These are phyloP conservation scores for Rhizopogon salebrosus DNA, from an alignment of 768 basidiomycete genomes.

Conservation along the genomic window DNA sequence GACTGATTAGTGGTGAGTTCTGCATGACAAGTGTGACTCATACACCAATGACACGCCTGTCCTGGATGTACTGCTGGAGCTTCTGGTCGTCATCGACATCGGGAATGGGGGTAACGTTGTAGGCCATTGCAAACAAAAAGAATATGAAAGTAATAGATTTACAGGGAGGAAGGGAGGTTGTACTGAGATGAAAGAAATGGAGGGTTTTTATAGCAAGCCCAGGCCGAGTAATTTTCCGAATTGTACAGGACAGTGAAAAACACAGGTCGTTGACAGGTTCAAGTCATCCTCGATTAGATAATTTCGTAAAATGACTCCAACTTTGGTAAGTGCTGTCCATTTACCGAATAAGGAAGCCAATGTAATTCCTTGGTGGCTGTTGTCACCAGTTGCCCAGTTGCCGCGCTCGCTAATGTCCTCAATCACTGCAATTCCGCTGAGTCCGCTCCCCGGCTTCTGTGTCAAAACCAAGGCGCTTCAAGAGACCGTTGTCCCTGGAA, in stretches of 20 bases:
- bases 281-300: not conserved
- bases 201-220: not conserved
- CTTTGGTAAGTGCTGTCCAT: not conserved
- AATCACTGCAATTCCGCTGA: conserved; percentile 35
- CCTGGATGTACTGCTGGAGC: conserved; percentile 71
- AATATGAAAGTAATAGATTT: not conserved
- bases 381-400: not conserved
- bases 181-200: too few species aligned
- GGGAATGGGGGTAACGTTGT: conserved; percentile 58
- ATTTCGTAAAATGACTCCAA: not conserved
- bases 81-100: conserved; percentile 57
- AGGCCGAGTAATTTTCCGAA: conserved; percentile 2
- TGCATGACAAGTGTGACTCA: conserved; percentile 15
- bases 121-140: conserved; percentile 1
- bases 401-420: conserved; percentile 6
- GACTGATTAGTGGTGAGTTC: conserved; percentile 10
- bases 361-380: not conserved
- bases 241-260: not conserved
- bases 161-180: not conserved
- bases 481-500: conserved; percentile 25
- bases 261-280: not conserved
- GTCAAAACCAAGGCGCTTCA: conserved; percentile 52
- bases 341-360: not conserved
- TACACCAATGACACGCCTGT: conserved; percentile 77
- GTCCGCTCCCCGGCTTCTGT: conserved; percentile 67